Base-by-base conservation (phyloP, 2,329 filamentous ascomycete genomes). In the Penicillium sp. region DNA sequence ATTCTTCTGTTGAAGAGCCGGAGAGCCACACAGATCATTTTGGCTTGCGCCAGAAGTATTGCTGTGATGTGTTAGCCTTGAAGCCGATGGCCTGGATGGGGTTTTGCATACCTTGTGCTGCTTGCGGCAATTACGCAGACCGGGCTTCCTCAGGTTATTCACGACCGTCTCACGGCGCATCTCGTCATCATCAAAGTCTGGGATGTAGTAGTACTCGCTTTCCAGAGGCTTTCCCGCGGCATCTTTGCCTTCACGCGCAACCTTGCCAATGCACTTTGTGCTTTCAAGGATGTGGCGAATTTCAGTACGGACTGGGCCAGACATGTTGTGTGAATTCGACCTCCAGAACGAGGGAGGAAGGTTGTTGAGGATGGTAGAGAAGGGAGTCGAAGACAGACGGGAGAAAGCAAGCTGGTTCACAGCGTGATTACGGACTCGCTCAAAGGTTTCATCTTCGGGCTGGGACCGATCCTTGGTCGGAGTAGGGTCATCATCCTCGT, bases 361-460 rank as follows among this genome's bases (percentile, higher is more conserved):
- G 63, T 95, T 87, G 66, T 82, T 85, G 73, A 96, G 77, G 47
- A 98, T 93, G 40, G 85, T 87, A 1, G 91, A 94, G 40, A 97
- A 77, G 3, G 93, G 91, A 22, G 89, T 93, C 0, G 90, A 95
- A 13, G 91, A 90, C 6, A 97, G 77, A 23, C 91, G 87, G 1
- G 93, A 96, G 69, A 88, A 98, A 26, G 93, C 93, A 24, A 98
- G 80, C 70, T 98, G 93, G 69, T 97, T 97, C 66, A 93, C 80
- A 52, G 95, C 83, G 65, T 98, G 93, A 68, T 96, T 95, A 69
- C 69, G 71, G 73, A 69, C 75, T 32, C 57, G 47, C 47, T 63
- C 60, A 13, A 54, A 58, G 31, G 44, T 56, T 44, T 68, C 62
- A 8, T 65, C 57, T 36, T 59, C 44, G 8, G 51, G 46, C 20